phyloP scores from a whole-genome alignment of 2,329 filamentous ascomycete species.

The Clonostachys chloroleuca region DNA sequence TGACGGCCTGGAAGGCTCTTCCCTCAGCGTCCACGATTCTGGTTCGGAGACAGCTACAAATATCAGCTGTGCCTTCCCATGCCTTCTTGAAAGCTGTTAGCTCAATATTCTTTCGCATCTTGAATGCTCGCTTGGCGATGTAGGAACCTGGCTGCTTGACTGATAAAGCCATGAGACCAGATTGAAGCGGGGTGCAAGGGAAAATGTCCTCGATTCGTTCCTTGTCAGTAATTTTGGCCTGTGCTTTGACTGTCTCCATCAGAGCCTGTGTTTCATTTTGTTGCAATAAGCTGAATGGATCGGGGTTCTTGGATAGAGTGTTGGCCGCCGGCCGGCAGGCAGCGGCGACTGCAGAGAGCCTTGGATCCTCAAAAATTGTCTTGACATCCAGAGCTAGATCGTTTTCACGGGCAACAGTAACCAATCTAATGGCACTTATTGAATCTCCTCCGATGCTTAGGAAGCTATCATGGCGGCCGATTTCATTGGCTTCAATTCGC shows the following conservation, averaged over 20 bases:
- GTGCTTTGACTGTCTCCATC: neutral
- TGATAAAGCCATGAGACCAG: constrained; percentile 29
- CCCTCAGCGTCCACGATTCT: constrained; percentile 3
- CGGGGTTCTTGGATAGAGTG: neutral
- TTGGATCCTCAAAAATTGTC: constrained; percentile 31
- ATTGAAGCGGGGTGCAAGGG: constrained; percentile 33
- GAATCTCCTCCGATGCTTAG: constrained; percentile 39
- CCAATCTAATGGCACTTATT: constrained; percentile 37
- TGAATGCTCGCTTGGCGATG: constrained; percentile 19
- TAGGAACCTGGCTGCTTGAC: constrained; percentile 26
- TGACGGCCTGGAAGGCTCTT: neutral
- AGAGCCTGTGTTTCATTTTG: neutral
- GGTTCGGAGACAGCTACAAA: constrained; percentile 4
- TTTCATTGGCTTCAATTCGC: constrained; percentile 14
- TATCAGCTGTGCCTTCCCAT: constrained; percentile 11
- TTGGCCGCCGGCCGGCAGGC: neutral
- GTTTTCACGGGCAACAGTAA: constrained; percentile 25
- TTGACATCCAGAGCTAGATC: constrained; percentile 31
- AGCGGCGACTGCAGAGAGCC: constrained; percentile 33
- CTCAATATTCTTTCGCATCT: constrained; percentile 9
- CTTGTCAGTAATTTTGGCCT: neutral
- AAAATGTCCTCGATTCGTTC: constrained; percentile 21
- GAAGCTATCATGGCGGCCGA: constrained; percentile 28
- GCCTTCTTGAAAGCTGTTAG: constrained; percentile 15
- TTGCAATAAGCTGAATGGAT: neutral